Evolutionary conservation across 2,329 filamentous ascomycete genomes (phyloP), one percentile per base, ranked within the genome.

Genomic region (Trichoderma guizhouense): DNA sequence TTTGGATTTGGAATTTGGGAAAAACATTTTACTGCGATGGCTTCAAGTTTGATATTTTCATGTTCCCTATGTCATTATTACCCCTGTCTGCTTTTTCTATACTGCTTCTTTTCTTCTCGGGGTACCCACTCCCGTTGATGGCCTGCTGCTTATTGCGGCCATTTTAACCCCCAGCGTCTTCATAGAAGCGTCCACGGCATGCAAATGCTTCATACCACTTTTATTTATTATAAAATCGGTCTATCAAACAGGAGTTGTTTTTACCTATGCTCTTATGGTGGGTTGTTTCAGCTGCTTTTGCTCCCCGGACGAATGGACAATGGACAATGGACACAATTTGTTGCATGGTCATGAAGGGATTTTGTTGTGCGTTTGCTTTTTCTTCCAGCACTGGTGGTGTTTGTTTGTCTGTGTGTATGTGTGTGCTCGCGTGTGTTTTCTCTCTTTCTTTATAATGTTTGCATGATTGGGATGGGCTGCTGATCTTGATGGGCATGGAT

Each of bases 141-240:
- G 47, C 47, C 47, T 24, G 47, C 47, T 53, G 21, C 47, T 53
- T 53, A 53, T 53, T 53, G 47, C 24, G 28, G 26, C 43, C 63
- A n/a, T 58, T 53, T 24, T 61, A n/a, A 7, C 55, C 21, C 28
- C 28, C 34, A 58, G 53, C 55, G 26, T 69, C 53, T 69, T 69
- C n/a, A 62, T 69, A 69, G 66, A 69, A 69, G 34, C 34, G 36
- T 53, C 39, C 43, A 69, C 57, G 36, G 66, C 66, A 69, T 69
- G 66, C 66, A 69, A 69, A 69, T 69, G 66, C 66, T n/a, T 32
- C 18, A 69, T 30, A 61, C n/a, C 57, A 62, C 11, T 28, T 60
- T 47, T 32, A 32, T 58, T 47, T 39, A 18, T 39, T 21, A 7
- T 18, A n/a, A 5, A 47, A 11, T 7, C 30, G 64, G 28, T 43